Evolutionary conservation across 768 basidiomycete species (phyloP), one percentile per base, ranked within the genome.

Genomic region (Trametes cingulata): DNA sequence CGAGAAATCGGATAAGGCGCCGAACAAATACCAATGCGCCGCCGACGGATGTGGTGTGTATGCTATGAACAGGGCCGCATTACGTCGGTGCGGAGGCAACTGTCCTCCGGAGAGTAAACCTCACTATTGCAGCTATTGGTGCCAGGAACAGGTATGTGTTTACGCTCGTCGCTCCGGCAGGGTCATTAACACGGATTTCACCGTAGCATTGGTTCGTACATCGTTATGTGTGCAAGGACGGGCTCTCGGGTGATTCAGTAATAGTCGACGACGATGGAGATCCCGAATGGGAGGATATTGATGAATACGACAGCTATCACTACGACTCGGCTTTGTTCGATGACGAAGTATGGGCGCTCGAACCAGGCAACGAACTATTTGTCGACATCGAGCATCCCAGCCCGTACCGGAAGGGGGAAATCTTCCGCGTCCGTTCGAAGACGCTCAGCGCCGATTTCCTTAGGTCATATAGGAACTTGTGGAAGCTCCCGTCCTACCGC

Each of bases 161-260:
- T 46, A 6, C 45, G 7, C 9, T 22, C 19, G 19, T 46, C 7
- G 19, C 19, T 46, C 24, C 45, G 17, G 20, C 22, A 8, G 4
- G n/a, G 19, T 13, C 17, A 46, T 46, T 6, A 15, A 24, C 45
- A 20, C 45, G 9, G 6, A 17, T 22, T 25, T 10, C 15, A 8
- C 33, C 47, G 33, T 20, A 50, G 49, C 49, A 50, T 37, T 50
- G 49, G 49, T 50, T 50, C 14, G 49, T 50, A 3, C 49, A 50
- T 20, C 29, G 20, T 7, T 50, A 36, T 19, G 49, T 50, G 15
- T 50, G 49, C 49, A 50, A 37, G 49, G 37, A 50, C 19, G 49
- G 49, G 13, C 29, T 50, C 33, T 13, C 49, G 5, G 33, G 2
- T 14, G 33, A 50, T 19, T 35, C 49, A n/a, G n/a, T n/a, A 6